Evolutionary conservation across 179 eudicot genomes (phyloP), one percentile per base, ranked within the genome.

Genomic region (Drosera spatulata): DNA sequence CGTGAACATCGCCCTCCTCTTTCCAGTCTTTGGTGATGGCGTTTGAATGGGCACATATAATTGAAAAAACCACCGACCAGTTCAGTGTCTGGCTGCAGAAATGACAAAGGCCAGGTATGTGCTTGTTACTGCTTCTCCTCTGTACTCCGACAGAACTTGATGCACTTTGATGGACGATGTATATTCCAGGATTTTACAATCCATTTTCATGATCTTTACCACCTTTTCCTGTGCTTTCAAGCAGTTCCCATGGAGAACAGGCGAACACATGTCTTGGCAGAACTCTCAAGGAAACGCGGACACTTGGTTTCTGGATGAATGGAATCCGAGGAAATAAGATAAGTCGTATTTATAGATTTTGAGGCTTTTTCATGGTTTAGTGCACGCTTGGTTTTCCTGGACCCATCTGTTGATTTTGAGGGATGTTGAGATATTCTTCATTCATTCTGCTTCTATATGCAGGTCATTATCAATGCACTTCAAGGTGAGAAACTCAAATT

Each of bases 221-320:
- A 64, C 76, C 79, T 71, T 63, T 60, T 37, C 64, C 71, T 79
- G 77, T 56, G 68, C 54, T 71, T 53, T 66, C 53, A 87, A 70
- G 75, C 96, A 87, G 57, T 85, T 87, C 15, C 93, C 89, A 85
- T 82, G 65, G 7, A 50, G 4, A 14, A 4, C 4, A 10, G 12
- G 13, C 13, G 33, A 14, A 50, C 13, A 50, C 10, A 50, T 50
- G 10, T 14, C 13, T 7, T 12, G 11, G 10, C 13, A 50, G n/a
- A 10, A 45, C 10, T 2, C 33, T 22, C 33, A 22, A 22, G 33
- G 33, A 14, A 50, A 10, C 10, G 10, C 11, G 4, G n/a, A 50
- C 13, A 2, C 9, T 2, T 46, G 49, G 1, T 6, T 10, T 50
- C 13, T 50, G n/a, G 13, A 14, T 50, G 10, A 3, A 50, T 12